Conservation (phyloP, 768 basidiomycete species). For the Leccinum rimulosum region DNA sequence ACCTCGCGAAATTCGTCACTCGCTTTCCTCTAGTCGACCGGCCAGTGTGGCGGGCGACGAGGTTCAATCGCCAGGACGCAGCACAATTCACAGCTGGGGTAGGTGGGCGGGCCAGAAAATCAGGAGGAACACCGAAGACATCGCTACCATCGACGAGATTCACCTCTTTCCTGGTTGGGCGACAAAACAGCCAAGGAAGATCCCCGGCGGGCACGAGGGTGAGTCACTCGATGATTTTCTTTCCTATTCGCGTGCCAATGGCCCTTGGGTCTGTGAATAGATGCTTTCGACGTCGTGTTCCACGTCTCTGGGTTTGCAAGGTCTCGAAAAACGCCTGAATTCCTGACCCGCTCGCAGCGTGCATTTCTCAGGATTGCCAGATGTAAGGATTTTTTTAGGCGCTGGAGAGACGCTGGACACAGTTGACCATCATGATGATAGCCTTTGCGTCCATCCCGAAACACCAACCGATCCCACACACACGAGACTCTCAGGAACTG, state of each 20-base stretch:
- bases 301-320: constrained; percentile 78
- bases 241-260: background rate
- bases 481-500: constrained; percentile 25
- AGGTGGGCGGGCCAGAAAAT: constrained; percentile 66
- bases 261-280: constrained; percentile 26
- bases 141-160: constrained; percentile 43
- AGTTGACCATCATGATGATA: constrained; percentile 27
- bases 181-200: constrained; percentile 43
- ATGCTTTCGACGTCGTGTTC: constrained; percentile 66
- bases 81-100: constrained; percentile 46
- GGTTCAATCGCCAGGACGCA: constrained; percentile 18
- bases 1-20: constrained; percentile 36
- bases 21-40: constrained; percentile 19
- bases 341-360: constrained; percentile 68
- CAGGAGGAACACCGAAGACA: constrained; percentile 25
- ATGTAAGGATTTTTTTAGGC: constrained; percentile 39
- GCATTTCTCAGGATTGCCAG: constrained; percentile 78
- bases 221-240: background rate
- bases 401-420: background rate
- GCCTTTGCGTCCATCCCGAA: constrained; percentile 77
- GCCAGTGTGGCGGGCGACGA: constrained; percentile 18
- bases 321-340: constrained; percentile 53
- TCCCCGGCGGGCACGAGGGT: constrained; percentile 29
- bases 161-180: constrained; percentile 85
- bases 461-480: constrained; percentile 31